Evolutionary conservation across 495 filamentous ascomycete genomes (phyloP).

Genomic region (Penicillium canariense): DNA sequence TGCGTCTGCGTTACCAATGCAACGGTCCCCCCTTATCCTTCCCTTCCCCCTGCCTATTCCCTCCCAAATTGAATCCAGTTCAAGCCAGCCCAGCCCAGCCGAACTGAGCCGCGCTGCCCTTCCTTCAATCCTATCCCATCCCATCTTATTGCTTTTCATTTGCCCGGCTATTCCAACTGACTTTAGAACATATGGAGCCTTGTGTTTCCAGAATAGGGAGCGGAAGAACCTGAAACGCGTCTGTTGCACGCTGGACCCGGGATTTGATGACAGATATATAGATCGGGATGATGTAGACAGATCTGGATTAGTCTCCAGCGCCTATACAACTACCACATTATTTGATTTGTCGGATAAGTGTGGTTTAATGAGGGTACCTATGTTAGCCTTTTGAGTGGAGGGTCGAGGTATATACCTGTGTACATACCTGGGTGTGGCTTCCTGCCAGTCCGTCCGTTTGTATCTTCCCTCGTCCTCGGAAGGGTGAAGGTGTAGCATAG

Average conservation of each 20-base stretch:
- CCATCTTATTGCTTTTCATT: not conserved
- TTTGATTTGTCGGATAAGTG: not conserved
- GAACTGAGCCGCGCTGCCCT: not conserved
- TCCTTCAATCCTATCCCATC: not conserved
- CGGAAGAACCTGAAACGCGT: not conserved
- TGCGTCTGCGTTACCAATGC: conserved; percentile 3
- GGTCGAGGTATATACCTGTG: not conserved
- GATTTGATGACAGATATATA: not conserved
- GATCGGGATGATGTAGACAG: too few relatives aligned
- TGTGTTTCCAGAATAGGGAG: not conserved
- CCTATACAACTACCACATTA: not conserved
- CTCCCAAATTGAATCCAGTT: not conserved
- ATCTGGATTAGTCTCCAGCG: not conserved
- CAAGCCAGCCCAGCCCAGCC: not conserved
- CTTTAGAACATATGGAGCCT: not conserved
- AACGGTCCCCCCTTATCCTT: not conserved
- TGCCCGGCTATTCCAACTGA: not conserved
- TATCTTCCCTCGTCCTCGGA: not conserved
- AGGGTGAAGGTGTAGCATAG: not conserved
- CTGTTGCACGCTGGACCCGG: not conserved
- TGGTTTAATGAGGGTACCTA: not conserved
- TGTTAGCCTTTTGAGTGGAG: not conserved
- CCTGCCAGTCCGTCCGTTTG: not conserved
- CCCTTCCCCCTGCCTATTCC: not conserved
- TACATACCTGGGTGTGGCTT: not conserved